Evolutionary conservation across 495 filamentous ascomycete species (phyloP).

Genomic region (Neurospora sp.): DNA sequence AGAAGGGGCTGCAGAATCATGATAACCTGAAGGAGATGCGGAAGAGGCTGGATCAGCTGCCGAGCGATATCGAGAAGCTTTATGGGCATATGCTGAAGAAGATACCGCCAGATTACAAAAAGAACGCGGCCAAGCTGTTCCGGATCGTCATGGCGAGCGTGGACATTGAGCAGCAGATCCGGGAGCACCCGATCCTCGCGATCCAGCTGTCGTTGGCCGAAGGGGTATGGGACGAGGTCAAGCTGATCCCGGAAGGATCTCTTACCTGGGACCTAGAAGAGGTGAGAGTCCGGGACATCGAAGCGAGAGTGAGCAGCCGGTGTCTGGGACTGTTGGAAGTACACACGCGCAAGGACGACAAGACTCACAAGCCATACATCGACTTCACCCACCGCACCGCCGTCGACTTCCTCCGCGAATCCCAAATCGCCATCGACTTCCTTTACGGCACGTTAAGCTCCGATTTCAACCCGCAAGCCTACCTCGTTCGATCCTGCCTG

Average conservation of each 20-base stretch:
- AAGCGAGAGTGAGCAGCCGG: background rate
- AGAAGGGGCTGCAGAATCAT: background rate
- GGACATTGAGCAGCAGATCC: background rate
- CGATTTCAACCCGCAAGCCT: background rate
- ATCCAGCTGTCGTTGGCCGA: slow-evolving; percentile 1
- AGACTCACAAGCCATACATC: background rate
- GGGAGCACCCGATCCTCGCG: background rate
- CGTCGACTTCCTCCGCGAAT: background rate
- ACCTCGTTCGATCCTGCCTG: background rate
- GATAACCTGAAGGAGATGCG: background rate
- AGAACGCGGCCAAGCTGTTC: background rate
- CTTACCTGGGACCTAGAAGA: background rate
- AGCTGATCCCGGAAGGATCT: background rate
- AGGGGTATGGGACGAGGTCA: background rate
- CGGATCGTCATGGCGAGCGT: background rate
- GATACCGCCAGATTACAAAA: background rate
- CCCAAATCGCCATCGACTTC: background rate
- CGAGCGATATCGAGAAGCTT: background rate
- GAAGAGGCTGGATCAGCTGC: background rate
- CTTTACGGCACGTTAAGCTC: background rate
- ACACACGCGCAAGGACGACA: background rate
- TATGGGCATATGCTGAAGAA: background rate
- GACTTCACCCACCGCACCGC: background rate
- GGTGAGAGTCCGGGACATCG: background rate
- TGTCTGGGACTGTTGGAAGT: background rate